Base-by-base conservation (phyloP, 192 early-diverging fungal species). In the Chytriomyces sp. region DNA sequence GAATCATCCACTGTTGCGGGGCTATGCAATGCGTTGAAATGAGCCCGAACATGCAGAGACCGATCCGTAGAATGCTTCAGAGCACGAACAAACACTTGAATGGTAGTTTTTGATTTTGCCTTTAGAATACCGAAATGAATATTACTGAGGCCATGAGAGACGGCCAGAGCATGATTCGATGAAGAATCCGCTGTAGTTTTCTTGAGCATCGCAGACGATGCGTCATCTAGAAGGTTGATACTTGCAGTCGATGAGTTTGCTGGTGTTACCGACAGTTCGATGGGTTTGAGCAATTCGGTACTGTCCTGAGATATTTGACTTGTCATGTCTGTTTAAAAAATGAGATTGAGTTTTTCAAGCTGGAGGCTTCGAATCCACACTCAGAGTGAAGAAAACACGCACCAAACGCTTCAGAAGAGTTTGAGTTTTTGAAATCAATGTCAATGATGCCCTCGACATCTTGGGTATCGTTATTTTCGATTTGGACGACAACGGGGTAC, bases 401-500 rank as follows among this genome's bases (percentile, higher is more conserved):
- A 83, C 81, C 53, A 53, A 67, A 77, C 84, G 79, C 73, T 72
- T 86, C 72, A 50, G 76, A 75, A 60, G 86, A 87, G 6, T 83
- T 64, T 49, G 79, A 79, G 65, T 81, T 81, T 44, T 87, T 80
- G 53, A 93, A 85, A 46, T 91, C 91, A 13, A 91, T 85, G 61
- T 88, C 83, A 50, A 92, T 69, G 45, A 82, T 81, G 13, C 85
- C 91, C 50, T 90, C 79, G 10, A 94, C 81, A 8, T 86, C 74
- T 26, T 89, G 86, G 1, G 60, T 24, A 72, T 94, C 93, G 9
- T 87, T 82, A 77, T 92, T 94, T 16, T 79, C 80, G 4, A 93
- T 70, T n/a, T 79, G 86, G n/a, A 94, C 76, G 44, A 78, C 77
- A 11, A 94, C 74, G 16, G 84, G 85, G 71, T 89, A 91, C 16